Base-by-base conservation (phyloP, 306 rosid genomes). In the Cucurbita argyrosperma region DNA sequence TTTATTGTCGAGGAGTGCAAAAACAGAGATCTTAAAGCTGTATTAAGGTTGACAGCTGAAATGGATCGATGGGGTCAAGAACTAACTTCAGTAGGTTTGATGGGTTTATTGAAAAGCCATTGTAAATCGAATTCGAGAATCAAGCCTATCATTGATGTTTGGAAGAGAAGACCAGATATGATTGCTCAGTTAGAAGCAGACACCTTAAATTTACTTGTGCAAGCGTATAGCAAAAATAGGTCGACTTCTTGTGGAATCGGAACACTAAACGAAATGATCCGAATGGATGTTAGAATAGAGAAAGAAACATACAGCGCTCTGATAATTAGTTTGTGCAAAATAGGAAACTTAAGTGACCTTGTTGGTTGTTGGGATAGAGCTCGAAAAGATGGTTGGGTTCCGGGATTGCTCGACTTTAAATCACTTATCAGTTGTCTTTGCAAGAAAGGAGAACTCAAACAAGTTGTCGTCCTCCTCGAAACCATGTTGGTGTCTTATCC, bases 1-100 rank as follows among this genome's bases (percentile, higher is more conserved):
- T 74, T 70, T 67, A 49, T 86, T 11, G 72, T 71, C 60, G 76
- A 86, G 45, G 87, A 89, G 74, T 89, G 89, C 40, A 42, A 65
- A 68, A 37, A 46, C 37, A 79, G 85, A 68, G 85, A 94, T 78
- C 72, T 54, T 12, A 83, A 83, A 74, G 59, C 67, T 78, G 90
- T 89, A 12, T 59, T 89, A 78, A 7, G 50, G 58, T 82, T 90
- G 84, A 86, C 77, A 12, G 83, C 83, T 37, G 88, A 89, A 85
- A 88, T 86, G 88, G 80, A 66, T 78, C 64, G 75, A 64, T 90
- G 96, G 98, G 98, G 97, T 5, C 97, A 94, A 78, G 88, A 88
- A 82, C 72, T 90, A 64, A 74, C 86, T 51, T 72, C 84, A 75
- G 79, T 85, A 7, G 83, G 80, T 50, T 83, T 83, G 68, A 83